Evolutionary conservation across 148 eudicot genomes (phyloP), one percentile per base, ranked within the genome.

Genomic region (Pharnaceum exiguum): DNA sequence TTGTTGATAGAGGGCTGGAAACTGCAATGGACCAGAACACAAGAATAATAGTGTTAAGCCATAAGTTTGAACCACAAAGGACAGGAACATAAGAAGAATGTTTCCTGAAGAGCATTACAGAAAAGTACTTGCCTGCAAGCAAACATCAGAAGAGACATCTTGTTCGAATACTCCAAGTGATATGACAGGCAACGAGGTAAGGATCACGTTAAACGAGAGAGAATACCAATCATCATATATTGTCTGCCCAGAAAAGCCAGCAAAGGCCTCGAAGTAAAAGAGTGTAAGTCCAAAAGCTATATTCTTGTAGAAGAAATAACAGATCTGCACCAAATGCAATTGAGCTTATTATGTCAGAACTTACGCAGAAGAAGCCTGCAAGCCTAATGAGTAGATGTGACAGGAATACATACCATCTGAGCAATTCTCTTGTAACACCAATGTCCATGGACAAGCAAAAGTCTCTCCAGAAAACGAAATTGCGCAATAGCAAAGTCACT

Each of bases 371-470:
- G 25, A 33, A 23, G 26, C 3, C 30, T 25, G 33, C 21, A 30
- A 29, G 37, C 8, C n/a, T n/a, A n/a, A n/a, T n/a, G n/a, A n/a
- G n/a, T n/a, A 36, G 16, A 18, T 38, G 46, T 48, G 31, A 33
- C 44, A 26, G 28, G 24, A 51, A 54, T 55, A 4, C 61, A 71
- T 88, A 93, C 98, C 98, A 93, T 93, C 62, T 83, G 95, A 59
- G 98, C 88, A 24, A 88, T 93, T 79, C 98, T 73, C 79, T 88
- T 93, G 56, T 93, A 93, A 67, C 98, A 93, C 98, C 96, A 93
- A 56, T 93, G 98, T 1, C 98, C 98, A 70, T 93, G 96, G 37
- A 93, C 90, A 55, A 93, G 85, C 53, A 93, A 59, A 71, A 93
- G 90, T 61, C 93, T 79, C 71, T 93, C 98, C 59, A 93, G 69